Evolutionary conservation across 2,329 filamentous ascomycete genomes (phyloP).

Genomic region (Onygenales sp.): DNA sequence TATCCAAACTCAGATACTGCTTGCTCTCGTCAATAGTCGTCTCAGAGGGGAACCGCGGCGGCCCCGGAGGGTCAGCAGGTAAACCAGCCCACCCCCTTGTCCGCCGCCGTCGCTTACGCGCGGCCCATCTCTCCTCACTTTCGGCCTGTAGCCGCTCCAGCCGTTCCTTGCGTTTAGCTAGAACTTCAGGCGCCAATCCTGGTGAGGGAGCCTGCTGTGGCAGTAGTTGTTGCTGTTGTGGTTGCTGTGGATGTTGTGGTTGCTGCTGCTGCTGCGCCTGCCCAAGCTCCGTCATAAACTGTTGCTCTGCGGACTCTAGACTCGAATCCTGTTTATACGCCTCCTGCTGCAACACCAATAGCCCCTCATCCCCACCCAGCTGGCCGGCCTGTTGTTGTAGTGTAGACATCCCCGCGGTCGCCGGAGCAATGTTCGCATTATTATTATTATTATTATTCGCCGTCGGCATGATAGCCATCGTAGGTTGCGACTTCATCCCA

Average conservation of each 20-base stretch:
- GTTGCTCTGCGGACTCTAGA: constrained; percentile 16
- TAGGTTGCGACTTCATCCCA: constrained; percentile 41
- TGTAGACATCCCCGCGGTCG: not conserved
- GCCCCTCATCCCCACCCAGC: constrained; percentile 27
- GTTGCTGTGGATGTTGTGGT: constrained; percentile 15
- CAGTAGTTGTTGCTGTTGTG: constrained; percentile 9
- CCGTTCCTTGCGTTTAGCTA: constrained; percentile 46
- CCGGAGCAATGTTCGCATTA: not conserved
- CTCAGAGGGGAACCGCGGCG: constrained; percentile 70
- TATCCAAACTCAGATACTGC: constrained; percentile 55
- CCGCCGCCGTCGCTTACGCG: constrained; percentile 58
- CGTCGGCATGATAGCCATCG: constrained; percentile 15
- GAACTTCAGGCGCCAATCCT: constrained; percentile 36
- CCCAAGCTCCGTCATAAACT: not conserved
- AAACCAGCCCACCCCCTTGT: constrained; percentile 60
- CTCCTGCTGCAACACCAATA: constrained; percentile 31
- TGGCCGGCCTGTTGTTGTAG: constrained; percentile 7
- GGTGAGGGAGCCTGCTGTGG: constrained; percentile 16
- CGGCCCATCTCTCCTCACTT: constrained; percentile 52
- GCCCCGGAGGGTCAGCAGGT: constrained; percentile 57
- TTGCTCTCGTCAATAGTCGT: constrained; percentile 74
- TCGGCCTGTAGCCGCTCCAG: constrained; percentile 47
- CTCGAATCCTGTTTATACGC: constrained; percentile 24
- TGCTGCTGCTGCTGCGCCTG: constrained; percentile 9
- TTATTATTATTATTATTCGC: not conserved